phyloP scores from a whole-genome alignment of 257 asterid species.

The Lavandula angustifolia region DNA sequence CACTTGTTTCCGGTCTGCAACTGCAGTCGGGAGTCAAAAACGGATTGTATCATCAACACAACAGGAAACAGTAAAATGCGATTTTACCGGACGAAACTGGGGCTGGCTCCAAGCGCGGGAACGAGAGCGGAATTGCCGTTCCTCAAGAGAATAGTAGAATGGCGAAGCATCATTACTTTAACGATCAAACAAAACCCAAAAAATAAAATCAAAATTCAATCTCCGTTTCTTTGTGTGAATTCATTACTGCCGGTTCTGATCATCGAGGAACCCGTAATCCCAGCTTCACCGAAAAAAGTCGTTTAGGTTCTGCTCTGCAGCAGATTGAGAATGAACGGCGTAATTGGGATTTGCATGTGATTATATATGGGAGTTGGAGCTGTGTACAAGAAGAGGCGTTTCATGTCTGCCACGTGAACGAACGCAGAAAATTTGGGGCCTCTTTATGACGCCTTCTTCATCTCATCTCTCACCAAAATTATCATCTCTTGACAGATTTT shows the following conservation, averaged over 20 bases:
- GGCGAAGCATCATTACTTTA: conserved; percentile 32
- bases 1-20: conserved; percentile 33
- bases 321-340: background rate
- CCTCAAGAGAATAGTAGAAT: conserved; percentile 32
- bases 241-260: background rate
- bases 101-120: conserved; percentile 31
- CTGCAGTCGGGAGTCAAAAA: conserved; percentile 12
- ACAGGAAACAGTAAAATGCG: conserved; percentile 2
- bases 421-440: conserved; percentile 9
- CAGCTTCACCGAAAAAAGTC: background rate
- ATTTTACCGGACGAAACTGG: conserved; percentile 27
- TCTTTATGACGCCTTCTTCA: background rate
- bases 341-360: conserved; percentile 1
- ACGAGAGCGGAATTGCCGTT: conserved; percentile 27
- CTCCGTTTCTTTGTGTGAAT: background rate
- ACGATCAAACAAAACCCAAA: conserved; percentile 6
- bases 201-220: background rate
- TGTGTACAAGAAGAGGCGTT: conserved; percentile 34
- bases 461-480: background rate
- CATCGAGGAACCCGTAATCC: background rate
- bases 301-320: background rate
- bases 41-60: background rate
- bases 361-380: conserved; percentile 36
- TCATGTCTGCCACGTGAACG: conserved; percentile 47
- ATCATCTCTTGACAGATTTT: background rate